Base-by-base conservation (phyloP, 257 asterid species). In the Primulina eburnea region DNA sequence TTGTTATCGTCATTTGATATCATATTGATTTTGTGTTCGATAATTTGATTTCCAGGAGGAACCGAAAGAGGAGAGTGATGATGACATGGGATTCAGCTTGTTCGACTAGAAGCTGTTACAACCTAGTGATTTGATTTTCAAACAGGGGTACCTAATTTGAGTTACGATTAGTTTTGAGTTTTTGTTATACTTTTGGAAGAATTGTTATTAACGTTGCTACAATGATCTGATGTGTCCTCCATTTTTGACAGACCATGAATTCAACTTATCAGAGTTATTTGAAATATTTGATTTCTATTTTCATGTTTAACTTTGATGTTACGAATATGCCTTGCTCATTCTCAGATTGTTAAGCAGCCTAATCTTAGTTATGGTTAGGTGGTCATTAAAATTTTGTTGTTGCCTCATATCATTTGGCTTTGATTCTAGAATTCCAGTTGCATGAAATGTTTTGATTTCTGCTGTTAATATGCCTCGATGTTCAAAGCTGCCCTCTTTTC, bases 41-140 rank as follows among this genome's bases (percentile, higher is more conserved):
- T 18, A 21, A 61, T 30, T 24, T 65, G 21, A 10, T 17, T 71
- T 63, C 29, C 82, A 85, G 90, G 88, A 82, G 79, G 88, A 85
- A 67, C 66, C 78, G 6, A 85, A 82, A 72, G 90, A 85, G 56
- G 90, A 82, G 73, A 80, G 84, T 50, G 88, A 85, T 5, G 88
- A 85, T 0, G 88, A 85, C 37, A 78, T 80, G 88, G 86, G 84
- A 2, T 82, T 85, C 73, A 63, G 83, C 77, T 75, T 82, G 78
- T 85, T 85, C 10, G 90, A 82, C 68, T 82, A 80, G 71, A 80
- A 5, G 17, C 37, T 20, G 40, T 71, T 37, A 18, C 20, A 68
- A 70, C 34, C 73, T 11, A 59, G 62, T 32, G 62, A 17, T 60
- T 60, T 57, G 30, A 20, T 6, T 12, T 50, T 64, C 53, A 33